Percentiles rank a stretch among this genome's conserved stretches.
These are phyloP conservation scores for Pythium angustatum DNA, from an alignment of 352 stramenopile species.

Conservation along the genomic window DNA sequence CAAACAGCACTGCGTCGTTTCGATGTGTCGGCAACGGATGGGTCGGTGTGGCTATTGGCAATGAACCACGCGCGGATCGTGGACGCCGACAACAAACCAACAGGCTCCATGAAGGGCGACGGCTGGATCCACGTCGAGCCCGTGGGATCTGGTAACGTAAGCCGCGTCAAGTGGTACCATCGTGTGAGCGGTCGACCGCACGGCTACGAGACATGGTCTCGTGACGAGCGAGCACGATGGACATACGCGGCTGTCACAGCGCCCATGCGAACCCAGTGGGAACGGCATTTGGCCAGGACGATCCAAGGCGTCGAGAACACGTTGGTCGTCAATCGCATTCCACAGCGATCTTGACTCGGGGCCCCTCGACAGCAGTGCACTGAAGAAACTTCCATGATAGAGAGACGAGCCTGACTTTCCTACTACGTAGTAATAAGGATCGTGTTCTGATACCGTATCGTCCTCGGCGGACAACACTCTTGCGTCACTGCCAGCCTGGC, in stretches of 20 bases:
- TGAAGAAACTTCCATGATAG: too few relatives aligned
- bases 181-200: background rate
- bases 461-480: too few relatives aligned
- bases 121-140: constrained; percentile 5
- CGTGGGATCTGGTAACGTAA: too few relatives aligned
- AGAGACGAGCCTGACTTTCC: too few relatives aligned
- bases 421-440: too few relatives aligned
- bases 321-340: background rate
- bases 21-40: background rate
- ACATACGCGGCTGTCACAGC: background rate
- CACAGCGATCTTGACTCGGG: too few relatives aligned
- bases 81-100: background rate
- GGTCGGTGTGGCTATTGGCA: background rate
- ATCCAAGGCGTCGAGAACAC: constrained; percentile 12
- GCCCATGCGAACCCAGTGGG: constrained; percentile 5
- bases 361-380: too few relatives aligned
- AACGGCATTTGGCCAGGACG: background rate
- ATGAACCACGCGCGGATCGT: constrained; percentile 11
- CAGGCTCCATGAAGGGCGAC: background rate
- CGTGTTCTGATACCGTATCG: too few relatives aligned
- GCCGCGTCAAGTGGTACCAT: constrained; percentile 11
- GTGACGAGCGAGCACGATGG: constrained; percentile 12
- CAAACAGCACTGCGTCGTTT: constrained; percentile 11
- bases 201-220: background rate
- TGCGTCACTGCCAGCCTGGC: too few relatives aligned